These are phyloP conservation scores for Hysterium pulicare DNA, from an alignment of 2,329 filamentous ascomycete species.

Conservation along the genomic window DNA sequence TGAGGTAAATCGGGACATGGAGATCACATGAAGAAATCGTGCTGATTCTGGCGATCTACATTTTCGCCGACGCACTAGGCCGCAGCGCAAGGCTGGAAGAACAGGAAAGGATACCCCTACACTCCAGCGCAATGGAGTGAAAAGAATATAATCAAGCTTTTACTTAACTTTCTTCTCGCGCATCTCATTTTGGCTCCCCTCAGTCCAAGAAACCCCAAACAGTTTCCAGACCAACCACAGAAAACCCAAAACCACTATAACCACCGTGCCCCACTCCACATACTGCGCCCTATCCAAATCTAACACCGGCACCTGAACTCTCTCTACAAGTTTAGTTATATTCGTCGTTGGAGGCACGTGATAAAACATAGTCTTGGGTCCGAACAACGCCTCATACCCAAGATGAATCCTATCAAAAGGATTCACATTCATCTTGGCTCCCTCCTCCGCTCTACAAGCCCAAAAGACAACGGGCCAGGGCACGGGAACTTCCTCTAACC, in stretches of 20 bases:
- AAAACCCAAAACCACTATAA: slow-evolving; percentile 43
- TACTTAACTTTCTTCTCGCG: too few species aligned
- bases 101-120: too few species aligned
- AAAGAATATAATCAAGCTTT: too few species aligned
- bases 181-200: too few species aligned
- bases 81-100: too few species aligned
- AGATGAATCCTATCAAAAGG: slow-evolving; percentile 83
- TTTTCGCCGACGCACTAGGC: too few species aligned
- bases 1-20: too few species aligned
- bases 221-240: slow-evolving; percentile 44
- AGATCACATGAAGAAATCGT: too few species aligned
- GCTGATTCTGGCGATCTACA: too few species aligned
- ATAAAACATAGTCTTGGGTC: slow-evolving; percentile 75
- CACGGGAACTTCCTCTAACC: slow-evolving; percentile 48
- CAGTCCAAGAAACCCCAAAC: too few species aligned
- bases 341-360: slow-evolving; percentile 50
- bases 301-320: slow-evolving; percentile 43
- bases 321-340: slow-evolving; percentile 22
- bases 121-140: too few species aligned
- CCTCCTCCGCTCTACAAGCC: slow-evolving; percentile 71
- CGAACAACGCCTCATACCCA: slow-evolving; percentile 83
- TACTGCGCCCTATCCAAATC: slow-evolving; percentile 31
- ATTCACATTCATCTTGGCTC: slow-evolving; percentile 66
- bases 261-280: slow-evolving; percentile 44
- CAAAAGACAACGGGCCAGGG: slow-evolving; percentile 87